Evolutionary conservation across 2,329 filamentous ascomycete species (phyloP).

Genomic region (Aspergillus pseudoglaucus): DNA sequence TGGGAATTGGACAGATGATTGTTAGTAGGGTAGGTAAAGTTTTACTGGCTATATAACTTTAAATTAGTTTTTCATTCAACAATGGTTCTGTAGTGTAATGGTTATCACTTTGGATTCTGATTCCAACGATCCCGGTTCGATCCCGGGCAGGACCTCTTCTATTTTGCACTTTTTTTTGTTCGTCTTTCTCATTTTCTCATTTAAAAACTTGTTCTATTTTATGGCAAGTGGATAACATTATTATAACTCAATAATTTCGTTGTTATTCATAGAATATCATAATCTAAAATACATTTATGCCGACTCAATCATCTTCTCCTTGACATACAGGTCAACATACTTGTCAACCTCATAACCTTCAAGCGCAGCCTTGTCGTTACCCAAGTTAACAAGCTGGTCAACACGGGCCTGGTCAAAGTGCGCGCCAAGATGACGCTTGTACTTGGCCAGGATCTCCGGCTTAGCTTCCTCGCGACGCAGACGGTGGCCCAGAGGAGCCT

Average conservation of each 20-base stretch:
- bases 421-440: constrained; percentile 79
- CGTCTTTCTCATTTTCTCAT: background rate
- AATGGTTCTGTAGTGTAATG: constrained; percentile 5
- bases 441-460: constrained; percentile 93
- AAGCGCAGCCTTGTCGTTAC: constrained; percentile 66
- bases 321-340: constrained; percentile 82
- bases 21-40: too few relatives aligned
- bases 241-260: too few relatives aligned
- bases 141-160: constrained; percentile 4
- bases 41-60: too few relatives aligned
- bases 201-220: background rate
- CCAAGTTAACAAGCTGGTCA: constrained; percentile 73
- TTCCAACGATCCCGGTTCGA: constrained; percentile 7
- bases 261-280: background rate
- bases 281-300: constrained; percentile 8
- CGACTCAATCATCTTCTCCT: constrained; percentile 39
- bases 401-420: constrained; percentile 75
- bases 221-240: too few relatives aligned
- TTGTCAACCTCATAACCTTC: constrained; percentile 81
- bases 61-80: background rate
- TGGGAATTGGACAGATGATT: background rate
- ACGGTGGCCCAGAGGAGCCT: constrained; percentile 90
- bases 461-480: constrained; percentile 92
- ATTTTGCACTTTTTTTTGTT: background rate
- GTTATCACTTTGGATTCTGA: constrained; percentile 7